Conservation (phyloP, 495 filamentous ascomycete species). For the Halenospora varia region DNA sequence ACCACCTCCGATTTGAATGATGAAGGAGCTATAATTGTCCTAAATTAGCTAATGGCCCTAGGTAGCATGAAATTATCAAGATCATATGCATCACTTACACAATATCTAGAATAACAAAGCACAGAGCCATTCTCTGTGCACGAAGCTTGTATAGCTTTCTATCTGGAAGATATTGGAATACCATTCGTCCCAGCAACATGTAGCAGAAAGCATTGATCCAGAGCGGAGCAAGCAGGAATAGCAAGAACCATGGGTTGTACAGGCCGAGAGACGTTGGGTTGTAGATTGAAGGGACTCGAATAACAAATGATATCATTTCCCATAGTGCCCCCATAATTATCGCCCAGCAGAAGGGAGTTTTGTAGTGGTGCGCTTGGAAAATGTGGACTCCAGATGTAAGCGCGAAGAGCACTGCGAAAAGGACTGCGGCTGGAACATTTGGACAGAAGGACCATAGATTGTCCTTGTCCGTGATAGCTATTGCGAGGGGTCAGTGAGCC, state of each 20-base stretch:
- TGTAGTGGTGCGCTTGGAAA: conserved; percentile 33
- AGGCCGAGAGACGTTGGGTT: conserved; percentile 32
- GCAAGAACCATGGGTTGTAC: conserved; percentile 25
- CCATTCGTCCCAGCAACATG: conserved; percentile 61
- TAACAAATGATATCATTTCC: conserved; percentile 34
- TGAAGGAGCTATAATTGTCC: conserved; percentile 13
- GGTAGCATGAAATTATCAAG: neutral
- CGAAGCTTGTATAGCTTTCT: conserved; percentile 44
- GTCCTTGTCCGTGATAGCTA: conserved; percentile 14
- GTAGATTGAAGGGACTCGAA: conserved; percentile 29
- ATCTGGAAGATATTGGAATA: conserved; percentile 48
- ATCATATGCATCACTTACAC: conserved; percentile 23
- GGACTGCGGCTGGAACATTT: conserved; percentile 40
- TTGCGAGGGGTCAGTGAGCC: neutral
- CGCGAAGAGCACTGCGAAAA: conserved; percentile 48
- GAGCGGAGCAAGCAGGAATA: conserved; percentile 41
- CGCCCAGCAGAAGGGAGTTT: conserved; percentile 45
- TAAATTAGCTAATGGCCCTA: neutral
- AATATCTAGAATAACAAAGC: conserved; percentile 60
- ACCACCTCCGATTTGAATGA: conserved; percentile 19
- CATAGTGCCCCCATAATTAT: conserved; percentile 39
- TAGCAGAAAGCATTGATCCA: conserved; percentile 64
- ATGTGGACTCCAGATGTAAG: conserved; percentile 40
- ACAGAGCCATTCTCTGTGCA: conserved; percentile 41
- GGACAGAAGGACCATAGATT: conserved; percentile 31